phyloP scores from a whole-genome alignment of 2,329 filamentous ascomycete species.

The Neocucurbitaria cava region DNA sequence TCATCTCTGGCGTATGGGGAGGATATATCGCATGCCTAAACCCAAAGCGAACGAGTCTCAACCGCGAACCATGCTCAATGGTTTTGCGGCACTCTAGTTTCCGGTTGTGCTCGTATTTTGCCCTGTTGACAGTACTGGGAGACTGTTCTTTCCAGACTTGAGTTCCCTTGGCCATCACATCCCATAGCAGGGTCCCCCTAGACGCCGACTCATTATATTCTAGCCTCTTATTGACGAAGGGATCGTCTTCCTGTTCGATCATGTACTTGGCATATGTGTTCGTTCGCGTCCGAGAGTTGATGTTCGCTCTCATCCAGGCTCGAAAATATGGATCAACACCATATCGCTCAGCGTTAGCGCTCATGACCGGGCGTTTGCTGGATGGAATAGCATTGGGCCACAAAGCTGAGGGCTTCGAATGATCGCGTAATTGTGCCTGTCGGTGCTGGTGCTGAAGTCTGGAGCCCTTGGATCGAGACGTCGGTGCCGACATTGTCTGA shows the following conservation, averaged over 20 bases:
- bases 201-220: constrained; percentile 18
- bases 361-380: constrained; percentile 25
- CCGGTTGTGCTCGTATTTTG: constrained; percentile 33
- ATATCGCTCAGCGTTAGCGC: constrained; percentile 25
- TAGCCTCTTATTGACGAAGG: constrained; percentile 30
- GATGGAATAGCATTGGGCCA: constrained; percentile 36
- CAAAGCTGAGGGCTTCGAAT: constrained; percentile 26
- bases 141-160: constrained; percentile 19
- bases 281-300: constrained; percentile 27
- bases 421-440: constrained; percentile 20
- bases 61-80: constrained; percentile 26
- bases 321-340: constrained; percentile 35
- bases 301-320: constrained; percentile 31
- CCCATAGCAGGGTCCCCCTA: constrained; percentile 6
- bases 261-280: constrained; percentile 33
- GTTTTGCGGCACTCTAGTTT: constrained; percentile 32
- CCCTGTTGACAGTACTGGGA: constrained; percentile 20
- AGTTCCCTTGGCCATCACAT: constrained; percentile 7
- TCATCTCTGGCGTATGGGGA: constrained; percentile 34
- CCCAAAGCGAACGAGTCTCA: constrained; percentile 28
- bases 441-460: constrained; percentile 2
- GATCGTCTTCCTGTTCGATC: constrained; percentile 32
- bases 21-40: constrained; percentile 32
- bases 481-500: constrained; percentile 8
- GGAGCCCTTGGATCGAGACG: not conserved